These are phyloP conservation scores for Carallia brachiata DNA, from an alignment of 345 rosid species.

Conservation along the genomic window DNA sequence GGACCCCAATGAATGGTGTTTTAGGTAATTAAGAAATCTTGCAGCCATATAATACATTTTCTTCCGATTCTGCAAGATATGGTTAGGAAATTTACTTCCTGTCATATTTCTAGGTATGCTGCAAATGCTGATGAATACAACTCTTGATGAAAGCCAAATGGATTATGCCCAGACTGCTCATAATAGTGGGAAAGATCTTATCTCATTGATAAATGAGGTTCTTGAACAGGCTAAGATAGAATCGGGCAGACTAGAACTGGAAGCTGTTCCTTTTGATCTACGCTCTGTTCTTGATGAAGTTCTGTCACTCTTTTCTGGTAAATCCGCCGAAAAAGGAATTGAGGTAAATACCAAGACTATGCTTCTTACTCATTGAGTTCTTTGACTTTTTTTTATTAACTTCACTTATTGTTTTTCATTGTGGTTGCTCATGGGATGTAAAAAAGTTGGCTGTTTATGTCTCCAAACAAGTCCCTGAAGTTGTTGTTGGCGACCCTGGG, in stretches of 20 bases:
- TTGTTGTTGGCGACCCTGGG: slow-evolving; percentile 80
- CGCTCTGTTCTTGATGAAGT: slow-evolving; percentile 69
- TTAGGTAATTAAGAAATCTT: slow-evolving; percentile 40
- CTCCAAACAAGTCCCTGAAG: slow-evolving; percentile 72
- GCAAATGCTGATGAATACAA: slow-evolving; percentile 87
- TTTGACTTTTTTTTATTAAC: slow-evolving; percentile 4
- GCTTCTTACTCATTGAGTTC: neutral
- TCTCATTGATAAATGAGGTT: slow-evolving; percentile 77
- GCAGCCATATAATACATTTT: neutral
- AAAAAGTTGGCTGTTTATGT: slow-evolving; percentile 80
- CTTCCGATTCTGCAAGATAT: slow-evolving; percentile 4
- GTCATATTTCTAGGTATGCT: slow-evolving; percentile 69
- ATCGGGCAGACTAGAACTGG: slow-evolving; percentile 92
- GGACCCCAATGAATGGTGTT: slow-evolving; percentile 96
- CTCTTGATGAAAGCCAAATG: slow-evolving; percentile 68
- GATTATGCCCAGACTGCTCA: slow-evolving; percentile 92
- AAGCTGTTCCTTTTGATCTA: slow-evolving; percentile 79
- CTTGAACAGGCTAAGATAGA: slow-evolving; percentile 99
- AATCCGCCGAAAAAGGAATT: slow-evolving; percentile 65
- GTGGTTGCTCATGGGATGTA: slow-evolving; percentile 27
- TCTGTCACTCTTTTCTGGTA: slow-evolving; percentile 69
- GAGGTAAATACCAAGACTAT: slow-evolving; percentile 49
- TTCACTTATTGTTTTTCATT: slow-evolving; percentile 17
- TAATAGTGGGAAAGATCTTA: slow-evolving; percentile 80
- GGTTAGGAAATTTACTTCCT: slow-evolving; percentile 6